Evolutionary conservation across 306 rosid species (phyloP).

Genomic region (Sindora glabra): DNA sequence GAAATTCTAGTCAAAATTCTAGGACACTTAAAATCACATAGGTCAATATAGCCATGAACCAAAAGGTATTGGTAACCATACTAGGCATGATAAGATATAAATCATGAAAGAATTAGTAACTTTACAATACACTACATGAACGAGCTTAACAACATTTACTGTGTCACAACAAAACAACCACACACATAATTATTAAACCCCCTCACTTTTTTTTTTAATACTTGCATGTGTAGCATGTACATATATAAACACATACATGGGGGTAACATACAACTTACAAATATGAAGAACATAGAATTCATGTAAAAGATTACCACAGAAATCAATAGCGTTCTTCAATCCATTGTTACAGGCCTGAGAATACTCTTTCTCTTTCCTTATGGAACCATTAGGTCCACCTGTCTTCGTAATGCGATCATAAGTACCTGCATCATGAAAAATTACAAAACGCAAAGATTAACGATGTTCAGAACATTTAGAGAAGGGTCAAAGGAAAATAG

Average conservation of each 20-base stretch:
- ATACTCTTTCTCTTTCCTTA: constrained; percentile 76
- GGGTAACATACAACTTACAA: neutral
- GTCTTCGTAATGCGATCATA: constrained; percentile 65
- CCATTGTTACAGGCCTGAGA: constrained; percentile 75
- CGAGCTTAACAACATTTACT: neutral
- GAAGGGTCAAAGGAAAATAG: neutral
- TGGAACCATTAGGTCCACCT: constrained; percentile 91
- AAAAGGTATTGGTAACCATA: too few relatives aligned
- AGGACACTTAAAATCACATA: too few relatives aligned
- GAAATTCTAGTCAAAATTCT: too few relatives aligned
- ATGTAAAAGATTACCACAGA: constrained; percentile 53
- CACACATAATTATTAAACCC: neutral
- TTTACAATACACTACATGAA: too few relatives aligned
- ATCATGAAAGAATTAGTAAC: too few relatives aligned
- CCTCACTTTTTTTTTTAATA: neutral
- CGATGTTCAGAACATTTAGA: neutral
- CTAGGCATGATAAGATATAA: too few relatives aligned
- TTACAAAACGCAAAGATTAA: constrained; percentile 11
- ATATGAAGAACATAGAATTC: neutral
- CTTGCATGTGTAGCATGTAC: neutral
- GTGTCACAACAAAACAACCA: neutral
- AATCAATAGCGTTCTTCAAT: constrained; percentile 80
- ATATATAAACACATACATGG: too few relatives aligned
- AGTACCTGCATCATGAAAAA: constrained; percentile 98
- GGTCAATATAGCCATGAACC: too few relatives aligned